phyloP scores from a whole-genome alignment of 257 asterid species.

The Paraleonurus japonicus region DNA sequence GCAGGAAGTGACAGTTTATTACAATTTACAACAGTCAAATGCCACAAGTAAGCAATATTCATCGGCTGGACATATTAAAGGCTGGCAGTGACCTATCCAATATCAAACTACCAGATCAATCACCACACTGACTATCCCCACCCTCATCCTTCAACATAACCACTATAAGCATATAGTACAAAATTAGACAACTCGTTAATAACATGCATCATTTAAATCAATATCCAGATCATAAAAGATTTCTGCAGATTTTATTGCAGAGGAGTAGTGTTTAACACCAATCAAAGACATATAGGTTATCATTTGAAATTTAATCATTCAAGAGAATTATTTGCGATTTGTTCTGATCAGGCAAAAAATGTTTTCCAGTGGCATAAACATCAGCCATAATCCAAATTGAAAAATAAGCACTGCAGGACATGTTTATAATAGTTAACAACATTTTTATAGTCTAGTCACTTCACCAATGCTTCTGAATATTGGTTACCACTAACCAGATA shows the following conservation, averaged over 20 bases:
- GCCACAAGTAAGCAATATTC: not conserved
- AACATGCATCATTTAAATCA: not conserved
- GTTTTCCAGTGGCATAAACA: not conserved
- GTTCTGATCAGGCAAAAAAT: not conserved
- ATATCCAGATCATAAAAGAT: not conserved
- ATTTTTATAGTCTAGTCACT: not conserved
- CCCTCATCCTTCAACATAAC: not conserved
- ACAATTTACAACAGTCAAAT: not conserved
- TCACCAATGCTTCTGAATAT: not conserved
- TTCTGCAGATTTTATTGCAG: not conserved
- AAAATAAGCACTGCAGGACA: not conserved
- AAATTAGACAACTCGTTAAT: not conserved
- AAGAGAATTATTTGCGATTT: not conserved
- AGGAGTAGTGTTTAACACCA: not conserved
- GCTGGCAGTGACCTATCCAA: not conserved
- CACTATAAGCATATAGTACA: not conserved
- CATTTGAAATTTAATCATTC: not conserved
- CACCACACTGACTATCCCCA: not conserved
- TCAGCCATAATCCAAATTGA: not conserved
- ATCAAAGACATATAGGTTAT: not conserved
- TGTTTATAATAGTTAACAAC: slow-evolving; percentile 11
- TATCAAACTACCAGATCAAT: not conserved
- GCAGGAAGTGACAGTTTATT: not conserved
- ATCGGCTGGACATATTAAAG: not conserved
- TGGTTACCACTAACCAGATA: not conserved